Evolutionary conservation across 2,329 filamentous ascomycete genomes (phyloP).

Genomic region (Exophiala calicioides): DNA sequence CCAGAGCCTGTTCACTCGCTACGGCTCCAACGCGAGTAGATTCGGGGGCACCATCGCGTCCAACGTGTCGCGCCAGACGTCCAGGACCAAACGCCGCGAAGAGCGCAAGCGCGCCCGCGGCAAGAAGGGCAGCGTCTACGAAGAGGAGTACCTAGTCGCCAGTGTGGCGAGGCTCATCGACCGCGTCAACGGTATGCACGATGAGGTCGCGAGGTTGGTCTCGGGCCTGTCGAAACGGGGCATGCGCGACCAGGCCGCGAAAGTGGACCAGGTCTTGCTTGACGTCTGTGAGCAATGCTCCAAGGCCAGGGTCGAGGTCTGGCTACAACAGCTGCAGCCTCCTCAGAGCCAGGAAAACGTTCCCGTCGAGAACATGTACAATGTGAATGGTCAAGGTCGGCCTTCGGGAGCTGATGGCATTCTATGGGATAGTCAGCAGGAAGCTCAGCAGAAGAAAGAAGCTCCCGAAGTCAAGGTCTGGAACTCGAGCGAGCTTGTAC

Average conservation of each 20-base stretch:
- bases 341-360: conserved; percentile 31
- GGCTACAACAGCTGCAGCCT: too few relatives aligned
- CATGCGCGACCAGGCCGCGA: conserved; percentile 84
- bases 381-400: conserved; percentile 30
- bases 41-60: conserved; percentile 61
- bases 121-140: conserved; percentile 95
- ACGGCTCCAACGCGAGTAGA: conserved; percentile 60
- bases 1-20: conserved; percentile 88
- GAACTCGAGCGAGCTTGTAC: conserved; percentile 31
- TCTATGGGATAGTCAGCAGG: conserved; percentile 44
- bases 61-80: conserved; percentile 73
- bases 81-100: conserved; percentile 83
- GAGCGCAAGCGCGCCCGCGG: conserved; percentile 93
- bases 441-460: conserved; percentile 42
- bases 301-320: conserved; percentile 70
- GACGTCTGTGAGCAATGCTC: conserved; percentile 73
- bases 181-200: conserved; percentile 69
- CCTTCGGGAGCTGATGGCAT: conserved; percentile 38
- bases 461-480: conserved; percentile 55
- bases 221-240: conserved; percentile 74
- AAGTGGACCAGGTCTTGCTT: conserved; percentile 70
- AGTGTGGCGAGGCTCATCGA: conserved; percentile 81
- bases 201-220: conserved; percentile 73
- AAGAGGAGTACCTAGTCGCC: conserved; percentile 94
- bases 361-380: conserved; percentile 14